Evolutionary conservation across 2,329 filamentous ascomycete genomes (phyloP).

Genomic region (Botryotinia convoluta): DNA sequence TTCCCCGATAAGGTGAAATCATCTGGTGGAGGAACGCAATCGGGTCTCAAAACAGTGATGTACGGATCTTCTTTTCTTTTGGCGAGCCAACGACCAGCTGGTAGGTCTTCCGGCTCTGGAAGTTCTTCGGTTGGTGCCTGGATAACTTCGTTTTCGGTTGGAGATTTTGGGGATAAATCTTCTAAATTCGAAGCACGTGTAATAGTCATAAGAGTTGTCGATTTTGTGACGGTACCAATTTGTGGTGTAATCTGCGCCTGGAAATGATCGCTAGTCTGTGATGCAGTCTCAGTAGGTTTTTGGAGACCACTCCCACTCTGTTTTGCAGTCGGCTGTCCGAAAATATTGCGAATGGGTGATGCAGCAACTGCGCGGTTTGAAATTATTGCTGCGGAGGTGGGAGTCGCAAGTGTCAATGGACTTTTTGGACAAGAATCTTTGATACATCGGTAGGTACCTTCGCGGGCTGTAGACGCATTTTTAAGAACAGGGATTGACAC

Average conservation of each 20-base stretch:
- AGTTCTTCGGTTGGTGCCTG: background rate
- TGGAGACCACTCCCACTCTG: no score
- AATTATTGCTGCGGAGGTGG: background rate
- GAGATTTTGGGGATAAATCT: background rate
- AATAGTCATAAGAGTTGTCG: background rate
- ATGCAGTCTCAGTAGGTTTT: background rate
- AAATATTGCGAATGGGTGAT: background rate
- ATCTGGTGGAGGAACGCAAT: background rate
- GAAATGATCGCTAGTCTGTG: background rate
- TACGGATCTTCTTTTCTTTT: background rate
- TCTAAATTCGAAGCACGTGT: background rate
- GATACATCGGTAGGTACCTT: slow-evolving; percentile 6
- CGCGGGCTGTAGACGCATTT: background rate
- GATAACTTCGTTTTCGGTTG: background rate
- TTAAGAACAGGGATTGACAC: background rate
- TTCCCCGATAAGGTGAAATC: background rate
- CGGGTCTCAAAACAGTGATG: background rate
- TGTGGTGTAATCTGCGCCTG: no score
- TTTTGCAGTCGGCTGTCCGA: background rate
- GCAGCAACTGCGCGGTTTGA: background rate
- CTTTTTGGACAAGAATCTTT: background rate
- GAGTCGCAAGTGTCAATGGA: background rate
- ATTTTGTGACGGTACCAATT: background rate
- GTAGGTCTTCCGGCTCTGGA: background rate
- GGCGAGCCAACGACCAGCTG: slow-evolving; percentile 1